phyloP scores from a whole-genome alignment of 148 eudicot genomes.

The Rheum nobile region DNA sequence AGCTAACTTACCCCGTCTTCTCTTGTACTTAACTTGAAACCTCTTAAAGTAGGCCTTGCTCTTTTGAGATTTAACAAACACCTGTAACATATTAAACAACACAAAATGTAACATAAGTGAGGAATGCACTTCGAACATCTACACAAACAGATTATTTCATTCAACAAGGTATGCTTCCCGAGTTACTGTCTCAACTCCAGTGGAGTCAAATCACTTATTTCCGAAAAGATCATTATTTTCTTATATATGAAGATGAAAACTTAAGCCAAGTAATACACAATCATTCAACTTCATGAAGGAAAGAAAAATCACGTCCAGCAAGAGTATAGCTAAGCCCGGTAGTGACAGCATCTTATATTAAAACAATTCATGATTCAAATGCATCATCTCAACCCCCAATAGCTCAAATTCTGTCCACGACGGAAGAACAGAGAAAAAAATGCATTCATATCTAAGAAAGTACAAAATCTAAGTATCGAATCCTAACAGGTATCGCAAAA shows the following conservation, averaged over 20 bases:
- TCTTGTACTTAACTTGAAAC: conserved; percentile 64
- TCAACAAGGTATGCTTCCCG: neutral
- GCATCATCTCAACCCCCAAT: neutral
- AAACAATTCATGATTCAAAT: neutral
- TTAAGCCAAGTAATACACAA: neutral
- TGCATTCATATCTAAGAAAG: neutral
- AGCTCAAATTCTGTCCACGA: neutral
- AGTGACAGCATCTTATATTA: neutral
- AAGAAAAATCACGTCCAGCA: neutral
- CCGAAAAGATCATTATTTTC: too few species aligned
- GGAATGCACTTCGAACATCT: neutral
- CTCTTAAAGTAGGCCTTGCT: conserved; percentile 54
- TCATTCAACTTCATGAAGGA: neutral
- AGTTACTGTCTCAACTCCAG: neutral
- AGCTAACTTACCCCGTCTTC: conserved; percentile 37
- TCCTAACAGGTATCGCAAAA: neutral
- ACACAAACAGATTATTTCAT: neutral
- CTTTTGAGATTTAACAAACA: conserved; percentile 44
- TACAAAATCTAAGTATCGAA: neutral
- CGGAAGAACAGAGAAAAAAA: neutral
- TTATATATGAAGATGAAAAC: neutral
- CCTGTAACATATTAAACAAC: neutral
- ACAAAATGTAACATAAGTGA: neutral
- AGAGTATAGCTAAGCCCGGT: neutral
- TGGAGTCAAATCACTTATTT: neutral